These are phyloP conservation scores for Penicillium roqueforti DNA, from an alignment of 495 filamentous ascomycete species.

Conservation along the genomic window DNA sequence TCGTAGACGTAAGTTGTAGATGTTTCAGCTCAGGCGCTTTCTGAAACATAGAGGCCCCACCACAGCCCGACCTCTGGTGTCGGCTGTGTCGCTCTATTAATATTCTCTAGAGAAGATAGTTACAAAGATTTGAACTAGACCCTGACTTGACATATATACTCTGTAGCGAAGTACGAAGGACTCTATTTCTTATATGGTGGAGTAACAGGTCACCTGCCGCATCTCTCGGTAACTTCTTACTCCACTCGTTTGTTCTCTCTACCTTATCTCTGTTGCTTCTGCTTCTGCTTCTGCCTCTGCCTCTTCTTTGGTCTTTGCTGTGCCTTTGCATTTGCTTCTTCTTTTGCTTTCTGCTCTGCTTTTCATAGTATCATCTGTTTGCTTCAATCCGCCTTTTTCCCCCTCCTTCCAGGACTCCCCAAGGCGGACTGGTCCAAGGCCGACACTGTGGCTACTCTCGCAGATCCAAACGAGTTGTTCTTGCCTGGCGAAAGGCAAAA, in stretches of 20 bases:
- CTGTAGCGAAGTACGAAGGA: neutral
- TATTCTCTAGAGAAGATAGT: slow-evolving; percentile 13
- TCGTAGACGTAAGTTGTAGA: slow-evolving; percentile 19
- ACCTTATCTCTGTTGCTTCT: slow-evolving; percentile 5
- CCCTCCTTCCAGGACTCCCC: slow-evolving; percentile 14
- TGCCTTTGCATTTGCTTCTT: neutral
- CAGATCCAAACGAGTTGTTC: slow-evolving; percentile 48
- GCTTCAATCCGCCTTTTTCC: slow-evolving; percentile 6
- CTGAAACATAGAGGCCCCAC: slow-evolving; percentile 30
- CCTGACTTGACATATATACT: neutral
- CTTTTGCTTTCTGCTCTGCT: neutral
- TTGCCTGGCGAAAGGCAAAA: slow-evolving; percentile 46
- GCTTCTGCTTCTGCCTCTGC: neutral
- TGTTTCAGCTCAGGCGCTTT: slow-evolving; percentile 32
- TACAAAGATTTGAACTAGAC: no score
- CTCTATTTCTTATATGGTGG: slow-evolving; percentile 1
- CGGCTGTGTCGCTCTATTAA: slow-evolving; percentile 32
- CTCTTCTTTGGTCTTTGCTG: neutral
- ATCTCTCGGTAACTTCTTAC: slow-evolving; percentile 10
- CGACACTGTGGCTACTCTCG: slow-evolving; percentile 42
- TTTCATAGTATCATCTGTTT: neutral
- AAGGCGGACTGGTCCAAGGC: slow-evolving; percentile 19
- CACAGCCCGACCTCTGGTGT: slow-evolving; percentile 22
- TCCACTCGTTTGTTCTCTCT: slow-evolving; percentile 7
- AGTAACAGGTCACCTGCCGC: slow-evolving; percentile 25